Evolutionary conservation across 805 yeast genomes (phyloP).

Genomic region (Yarrowia osloensis): DNA sequence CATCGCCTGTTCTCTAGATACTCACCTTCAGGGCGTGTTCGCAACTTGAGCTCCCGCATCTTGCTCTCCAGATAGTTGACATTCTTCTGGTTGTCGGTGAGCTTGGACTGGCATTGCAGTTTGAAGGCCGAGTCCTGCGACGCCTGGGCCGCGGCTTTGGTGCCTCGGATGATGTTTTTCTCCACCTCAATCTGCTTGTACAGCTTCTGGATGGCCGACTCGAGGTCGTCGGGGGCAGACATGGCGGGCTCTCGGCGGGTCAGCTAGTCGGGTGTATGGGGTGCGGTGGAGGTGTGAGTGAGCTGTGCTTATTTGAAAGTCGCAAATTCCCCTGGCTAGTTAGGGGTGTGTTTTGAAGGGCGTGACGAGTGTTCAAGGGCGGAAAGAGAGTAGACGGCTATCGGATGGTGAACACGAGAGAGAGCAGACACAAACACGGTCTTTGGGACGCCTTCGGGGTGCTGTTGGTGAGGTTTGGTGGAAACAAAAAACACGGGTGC

Average conservation of each 20-base stretch:
- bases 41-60: conserved; percentile 57
- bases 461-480: too few relatives aligned
- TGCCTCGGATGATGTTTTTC: conserved; percentile 82
- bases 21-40: conserved; percentile 32
- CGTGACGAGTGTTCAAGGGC: too few relatives aligned
- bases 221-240: conserved; percentile 30
- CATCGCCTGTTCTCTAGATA: background rate
- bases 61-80: conserved; percentile 84
- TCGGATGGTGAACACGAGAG: too few relatives aligned
- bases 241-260: background rate
- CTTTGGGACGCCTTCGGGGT: too few relatives aligned
- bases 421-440: too few relatives aligned
- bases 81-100: conserved; percentile 88
- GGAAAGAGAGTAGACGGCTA: too few relatives aligned
- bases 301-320: conserved; percentile 5
- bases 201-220: conserved; percentile 61
- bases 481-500: background rate
- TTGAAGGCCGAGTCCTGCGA: conserved; percentile 81
- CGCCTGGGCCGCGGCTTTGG: conserved; percentile 73
- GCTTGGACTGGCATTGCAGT: conserved; percentile 85
- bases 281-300: conserved; percentile 20
- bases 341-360: background rate
- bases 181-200: conserved; percentile 85
- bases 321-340: conserved; percentile 9
- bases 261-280: too few relatives aligned